A percentile compares a stretch with the other conserved stretches of the same genome.
Evolutionary conservation across 306 rosid genomes (phyloP).

Genomic region (Delonix regia): DNA sequence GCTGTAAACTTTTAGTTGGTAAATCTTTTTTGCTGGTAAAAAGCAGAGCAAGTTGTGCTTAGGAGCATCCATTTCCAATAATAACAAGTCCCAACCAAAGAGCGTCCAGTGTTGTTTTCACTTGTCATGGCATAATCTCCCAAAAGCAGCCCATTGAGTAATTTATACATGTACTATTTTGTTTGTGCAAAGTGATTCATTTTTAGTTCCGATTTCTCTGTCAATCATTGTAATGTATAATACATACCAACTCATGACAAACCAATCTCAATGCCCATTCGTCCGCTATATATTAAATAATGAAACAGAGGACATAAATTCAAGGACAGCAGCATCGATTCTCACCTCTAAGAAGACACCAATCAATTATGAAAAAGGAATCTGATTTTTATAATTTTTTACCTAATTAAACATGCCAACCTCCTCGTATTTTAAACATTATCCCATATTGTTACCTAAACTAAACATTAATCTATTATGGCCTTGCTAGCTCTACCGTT

Average conservation of each 20-base stretch:
- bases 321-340: not conserved
- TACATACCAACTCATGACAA: not conserved
- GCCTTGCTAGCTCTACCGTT: constrained; percentile 21
- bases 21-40: constrained; percentile 16
- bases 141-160: not conserved
- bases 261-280: not conserved
- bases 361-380: not conserved
- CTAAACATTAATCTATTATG: not conserved
- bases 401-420: not conserved
- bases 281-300: not conserved
- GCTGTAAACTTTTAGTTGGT: constrained; percentile 14
- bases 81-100: not conserved
- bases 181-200: not conserved
- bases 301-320: not conserved
- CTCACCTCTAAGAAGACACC: not conserved
- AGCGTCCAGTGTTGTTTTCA: not conserved
- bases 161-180: not conserved
- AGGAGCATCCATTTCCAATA: constrained; percentile 28
- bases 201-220: not conserved
- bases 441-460: not conserved
- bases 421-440: not conserved
- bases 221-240: not conserved
- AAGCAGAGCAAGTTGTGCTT: constrained; percentile 14
- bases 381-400: not conserved
- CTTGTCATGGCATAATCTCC: not conserved